A percentile compares a stretch with the other conserved stretches of the same genome.
phyloP scores from a whole-genome alignment of 163 green algal genomes.

The Chlorella variabilis region DNA sequence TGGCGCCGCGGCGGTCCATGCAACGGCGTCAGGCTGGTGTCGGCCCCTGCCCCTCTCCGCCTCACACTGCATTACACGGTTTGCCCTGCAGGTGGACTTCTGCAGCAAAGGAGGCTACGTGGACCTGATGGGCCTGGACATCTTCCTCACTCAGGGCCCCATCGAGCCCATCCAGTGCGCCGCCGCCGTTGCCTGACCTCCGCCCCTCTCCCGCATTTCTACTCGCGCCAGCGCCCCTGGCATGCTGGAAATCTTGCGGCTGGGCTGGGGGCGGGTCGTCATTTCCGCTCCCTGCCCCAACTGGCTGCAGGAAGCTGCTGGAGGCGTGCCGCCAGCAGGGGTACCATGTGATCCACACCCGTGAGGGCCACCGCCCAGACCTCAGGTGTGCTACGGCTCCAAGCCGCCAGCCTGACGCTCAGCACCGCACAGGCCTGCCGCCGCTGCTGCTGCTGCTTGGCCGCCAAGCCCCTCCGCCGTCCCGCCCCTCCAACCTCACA shows the following conservation, averaged over 20 bases:
- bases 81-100: slow-evolving; percentile 65
- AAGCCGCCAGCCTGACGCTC: not conserved
- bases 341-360: slow-evolving; percentile 70
- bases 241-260: too few relatives aligned
- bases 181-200: not conserved
- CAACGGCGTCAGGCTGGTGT: not conserved
- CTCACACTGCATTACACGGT: not conserved
- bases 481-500: too few relatives aligned
- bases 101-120: slow-evolving; percentile 74
- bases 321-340: slow-evolving; percentile 49
- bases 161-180: slow-evolving; percentile 62
- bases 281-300: too few relatives aligned
- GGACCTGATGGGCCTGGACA: slow-evolving; percentile 69
- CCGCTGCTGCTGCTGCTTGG: too few relatives aligned
- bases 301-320: slow-evolving; percentile 51
- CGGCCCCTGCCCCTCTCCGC: too few relatives aligned
- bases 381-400: too few relatives aligned
- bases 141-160: slow-evolving; percentile 45
- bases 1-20: not conserved
- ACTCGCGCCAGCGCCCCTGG: too few relatives aligned
- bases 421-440: not conserved
- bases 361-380: slow-evolving; percentile 71
- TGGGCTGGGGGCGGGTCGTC: too few relatives aligned
- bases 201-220: not conserved
- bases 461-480: too few relatives aligned